A percentile compares a stretch with the other conserved stretches of the same genome.
Evolutionary conservation across 257 asterid species (phyloP).

Genomic region (Leptodermis oblonga): DNA sequence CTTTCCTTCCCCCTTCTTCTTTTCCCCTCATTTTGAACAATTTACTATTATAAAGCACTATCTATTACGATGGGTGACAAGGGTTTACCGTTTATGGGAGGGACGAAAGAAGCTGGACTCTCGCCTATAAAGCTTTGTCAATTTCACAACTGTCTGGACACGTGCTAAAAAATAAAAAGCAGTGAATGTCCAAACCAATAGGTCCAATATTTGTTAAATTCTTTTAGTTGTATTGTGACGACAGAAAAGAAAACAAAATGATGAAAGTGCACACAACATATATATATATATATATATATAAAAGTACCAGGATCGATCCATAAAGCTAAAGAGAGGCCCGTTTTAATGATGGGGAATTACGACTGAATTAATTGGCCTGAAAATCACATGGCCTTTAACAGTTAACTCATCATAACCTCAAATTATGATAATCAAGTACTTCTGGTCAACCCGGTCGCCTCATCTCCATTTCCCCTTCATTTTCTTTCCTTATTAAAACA

Average conservation of each 20-base stretch:
- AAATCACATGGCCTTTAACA: conserved; percentile 5
- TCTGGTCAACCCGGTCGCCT: background rate
- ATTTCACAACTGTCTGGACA: too few relatives aligned
- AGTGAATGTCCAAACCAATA: too few relatives aligned
- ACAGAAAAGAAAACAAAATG: background rate
- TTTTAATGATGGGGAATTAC: conserved; percentile 4
- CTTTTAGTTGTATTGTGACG: background rate
- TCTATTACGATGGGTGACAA: too few relatives aligned
- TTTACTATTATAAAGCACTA: too few relatives aligned
- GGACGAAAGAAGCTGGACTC: too few relatives aligned
- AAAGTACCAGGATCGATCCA: background rate
- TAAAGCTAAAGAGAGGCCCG: background rate
- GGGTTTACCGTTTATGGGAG: too few relatives aligned
- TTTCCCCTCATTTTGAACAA: too few relatives aligned
- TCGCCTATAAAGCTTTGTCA: too few relatives aligned
- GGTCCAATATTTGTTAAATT: too few relatives aligned
- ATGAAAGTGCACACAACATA: background rate
- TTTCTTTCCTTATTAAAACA: too few relatives aligned
- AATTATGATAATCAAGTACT: background rate
- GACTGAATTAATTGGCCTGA: conserved; percentile 9
- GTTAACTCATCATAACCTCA: background rate
- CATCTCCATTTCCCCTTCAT: background rate
- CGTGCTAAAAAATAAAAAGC: too few relatives aligned
- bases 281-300: background rate
- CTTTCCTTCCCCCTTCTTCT: too few relatives aligned